phyloP scores from a whole-genome alignment of 225 moss, liverwort and hornwort species.

The Asterella californica region DNA sequence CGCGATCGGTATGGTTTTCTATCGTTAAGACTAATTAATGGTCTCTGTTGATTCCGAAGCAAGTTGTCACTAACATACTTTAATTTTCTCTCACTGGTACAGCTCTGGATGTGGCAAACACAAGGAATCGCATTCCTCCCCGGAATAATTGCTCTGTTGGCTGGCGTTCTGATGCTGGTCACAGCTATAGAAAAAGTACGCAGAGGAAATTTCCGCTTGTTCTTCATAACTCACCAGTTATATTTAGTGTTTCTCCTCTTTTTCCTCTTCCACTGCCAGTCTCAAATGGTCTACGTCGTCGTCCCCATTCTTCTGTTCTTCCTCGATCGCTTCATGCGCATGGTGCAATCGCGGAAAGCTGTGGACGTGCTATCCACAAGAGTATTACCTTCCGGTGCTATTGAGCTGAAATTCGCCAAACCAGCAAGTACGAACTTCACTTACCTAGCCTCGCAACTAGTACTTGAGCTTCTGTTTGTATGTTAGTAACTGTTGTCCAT shows the following conservation, averaged over 20 bases:
- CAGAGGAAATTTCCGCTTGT: constrained; percentile 49
- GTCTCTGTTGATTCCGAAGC: too few species aligned
- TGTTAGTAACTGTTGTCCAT: neutral
- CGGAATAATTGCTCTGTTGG: constrained; percentile 45
- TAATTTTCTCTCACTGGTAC: constrained; percentile 38
- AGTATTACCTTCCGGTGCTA: constrained; percentile 53
- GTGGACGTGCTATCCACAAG: constrained; percentile 53
- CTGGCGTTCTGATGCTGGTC: constrained; percentile 52
- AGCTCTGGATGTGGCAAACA: constrained; percentile 6
- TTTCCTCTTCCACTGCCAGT: constrained; percentile 52
- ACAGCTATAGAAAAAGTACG: constrained; percentile 45
- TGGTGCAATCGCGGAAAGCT: constrained; percentile 59
- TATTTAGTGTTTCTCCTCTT: constrained; percentile 51
- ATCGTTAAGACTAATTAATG: too few species aligned
- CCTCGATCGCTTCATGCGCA: constrained; percentile 70
- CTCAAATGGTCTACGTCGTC: constrained; percentile 45
- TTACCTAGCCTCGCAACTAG: neutral
- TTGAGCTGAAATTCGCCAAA: constrained; percentile 74
- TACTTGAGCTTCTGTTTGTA: neutral
- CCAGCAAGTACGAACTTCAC: constrained; percentile 18
- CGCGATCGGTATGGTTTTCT: neutral
- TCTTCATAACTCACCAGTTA: constrained; percentile 57
- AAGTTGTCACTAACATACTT: neutral
- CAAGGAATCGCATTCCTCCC: constrained; percentile 51
- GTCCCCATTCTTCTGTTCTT: constrained; percentile 72